Evolutionary conservation across 495 filamentous ascomycete species (phyloP), one percentile per base, ranked within the genome.

Genomic region (Tetracladium setigerum): DNA sequence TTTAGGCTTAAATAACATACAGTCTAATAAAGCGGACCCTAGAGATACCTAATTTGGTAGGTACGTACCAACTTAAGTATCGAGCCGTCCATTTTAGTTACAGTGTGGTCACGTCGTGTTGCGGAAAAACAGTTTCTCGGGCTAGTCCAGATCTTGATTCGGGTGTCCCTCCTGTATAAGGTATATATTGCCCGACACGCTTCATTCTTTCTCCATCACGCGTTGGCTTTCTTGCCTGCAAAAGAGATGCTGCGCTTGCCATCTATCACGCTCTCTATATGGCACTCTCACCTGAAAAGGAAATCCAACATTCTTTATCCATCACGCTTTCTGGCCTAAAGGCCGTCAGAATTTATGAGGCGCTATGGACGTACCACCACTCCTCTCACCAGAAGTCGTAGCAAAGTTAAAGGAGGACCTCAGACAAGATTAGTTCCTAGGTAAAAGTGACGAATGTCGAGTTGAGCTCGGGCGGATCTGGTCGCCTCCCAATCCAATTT

Each of bases 241-340:
- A n/a, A n/a, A n/a, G n/a, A n/a, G n/a, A n/a, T 45, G 40, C 36
- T 41, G 41, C 47, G 46, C 47, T 33, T 47, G 37, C 47, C 46
- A 51, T 37, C 41, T 35, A 55, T 47, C 50, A 50, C 41, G 50
- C 41, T 27, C 47, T 50, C 36, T 54, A 50, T 55, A 42, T 55
- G 27, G 47, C 34, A 30, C 52, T 41, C n/a, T 50, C 47, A 46
- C 50, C 47, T 19, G 53, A 47, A 47, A 51, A 55, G 34, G 41
- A 54, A 22, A 54, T 45, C 46, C 42, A 50, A 33, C 52, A 50
- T 47, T 36, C 49, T 52, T 46, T 31, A 46, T 54, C 52, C 46
- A 22, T 54, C 44, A 54, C 52, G 41, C 46, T 46, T 43, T 49
- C 52, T 44, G 35, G 38, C 46, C 46, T 19, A 44, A 52, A 30